Conservation (phyloP, 768 basidiomycete species). For the Agrocybe praecox region DNA sequence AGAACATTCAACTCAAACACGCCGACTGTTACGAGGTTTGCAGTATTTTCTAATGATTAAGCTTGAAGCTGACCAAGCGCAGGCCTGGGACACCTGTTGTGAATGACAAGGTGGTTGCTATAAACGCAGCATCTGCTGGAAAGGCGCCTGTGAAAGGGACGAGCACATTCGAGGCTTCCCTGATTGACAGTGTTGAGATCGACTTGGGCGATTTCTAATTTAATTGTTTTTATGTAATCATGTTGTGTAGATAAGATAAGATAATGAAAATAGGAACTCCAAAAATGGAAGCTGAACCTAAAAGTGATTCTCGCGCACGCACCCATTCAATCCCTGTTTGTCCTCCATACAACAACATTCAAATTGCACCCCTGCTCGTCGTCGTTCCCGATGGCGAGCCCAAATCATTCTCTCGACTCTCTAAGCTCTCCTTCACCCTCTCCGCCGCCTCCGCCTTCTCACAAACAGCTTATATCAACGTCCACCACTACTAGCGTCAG, state of each 20-base stretch:
- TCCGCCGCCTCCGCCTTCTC: conserved; percentile 38
- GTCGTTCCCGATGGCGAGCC: conserved; percentile 52
- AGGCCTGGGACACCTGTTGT: conserved; percentile 51
- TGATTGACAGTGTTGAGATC: conserved; percentile 71
- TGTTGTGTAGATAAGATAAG: conserved; percentile 31
- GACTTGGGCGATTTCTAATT: conserved; percentile 78
- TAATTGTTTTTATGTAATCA: neutral
- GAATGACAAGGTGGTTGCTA: conserved; percentile 24
- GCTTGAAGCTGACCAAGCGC: conserved; percentile 4
- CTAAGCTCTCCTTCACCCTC: conserved; percentile 73
- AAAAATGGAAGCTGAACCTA: conserved; percentile 26
- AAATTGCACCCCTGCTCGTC: conserved; percentile 22
- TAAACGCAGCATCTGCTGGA: conserved; percentile 11
- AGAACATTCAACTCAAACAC: conserved; percentile 54
- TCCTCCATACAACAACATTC: conserved; percentile 21
- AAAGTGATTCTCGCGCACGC: conserved; percentile 44
- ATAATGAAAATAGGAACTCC: conserved; percentile 13
- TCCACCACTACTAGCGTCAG: conserved; percentile 23
- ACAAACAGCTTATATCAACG: conserved; percentile 12
- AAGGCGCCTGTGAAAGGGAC: conserved; percentile 25
- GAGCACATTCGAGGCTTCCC: conserved; percentile 54
- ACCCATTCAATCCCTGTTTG: conserved; percentile 28
- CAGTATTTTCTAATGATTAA: conserved; percentile 11
- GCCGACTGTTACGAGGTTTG: conserved; percentile 63
- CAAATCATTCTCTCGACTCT: conserved; percentile 64